Evolutionary conservation across 106 monocot genomes (phyloP).

Genomic region (Acorus calamus): DNA sequence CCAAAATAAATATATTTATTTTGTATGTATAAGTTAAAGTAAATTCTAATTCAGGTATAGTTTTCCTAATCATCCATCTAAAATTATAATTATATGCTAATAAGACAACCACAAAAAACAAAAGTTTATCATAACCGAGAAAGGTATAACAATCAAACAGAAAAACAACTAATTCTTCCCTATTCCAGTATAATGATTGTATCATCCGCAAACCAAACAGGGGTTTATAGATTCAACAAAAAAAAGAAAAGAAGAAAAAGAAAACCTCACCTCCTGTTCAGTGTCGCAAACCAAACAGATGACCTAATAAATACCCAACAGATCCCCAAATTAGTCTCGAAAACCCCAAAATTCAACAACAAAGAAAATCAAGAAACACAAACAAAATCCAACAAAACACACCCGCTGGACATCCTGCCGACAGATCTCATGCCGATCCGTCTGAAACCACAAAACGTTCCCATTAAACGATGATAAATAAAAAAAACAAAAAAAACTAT

Average conservation of each 20-base stretch:
- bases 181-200: too few relatives aligned
- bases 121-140: too few relatives aligned
- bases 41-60: too few relatives aligned
- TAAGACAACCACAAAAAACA: too few relatives aligned
- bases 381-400: background rate
- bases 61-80: too few relatives aligned
- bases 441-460: conserved; percentile 13
- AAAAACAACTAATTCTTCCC: too few relatives aligned
- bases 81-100: too few relatives aligned
- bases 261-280: conserved; percentile 54
- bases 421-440: conserved; percentile 44
- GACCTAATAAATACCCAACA: conserved; percentile 27
- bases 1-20: too few relatives aligned
- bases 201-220: background rate
- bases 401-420: conserved; percentile 40
- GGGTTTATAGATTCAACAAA: background rate
- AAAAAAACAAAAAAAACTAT: background rate
- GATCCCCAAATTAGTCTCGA: background rate
- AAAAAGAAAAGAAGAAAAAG: background rate
- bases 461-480: background rate
- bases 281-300: conserved; percentile 74
- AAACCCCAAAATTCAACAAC: background rate
- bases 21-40: too few relatives aligned
- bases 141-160: too few relatives aligned
- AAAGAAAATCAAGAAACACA: background rate